Evolutionary conservation across 495 filamentous ascomycete species (phyloP).

Genomic region (Xylaria nigripes): DNA sequence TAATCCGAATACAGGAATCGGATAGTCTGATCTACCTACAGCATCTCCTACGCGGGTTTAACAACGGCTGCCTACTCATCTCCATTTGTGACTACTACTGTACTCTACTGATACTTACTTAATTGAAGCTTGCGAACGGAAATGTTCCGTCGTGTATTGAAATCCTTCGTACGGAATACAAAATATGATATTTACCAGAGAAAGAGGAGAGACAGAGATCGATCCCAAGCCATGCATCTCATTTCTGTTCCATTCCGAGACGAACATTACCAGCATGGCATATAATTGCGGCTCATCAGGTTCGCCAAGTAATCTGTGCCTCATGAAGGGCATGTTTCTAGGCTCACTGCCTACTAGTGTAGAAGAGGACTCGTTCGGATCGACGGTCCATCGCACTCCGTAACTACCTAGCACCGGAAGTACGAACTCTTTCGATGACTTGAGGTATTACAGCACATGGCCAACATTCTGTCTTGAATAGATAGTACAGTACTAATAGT

Average conservation of each 20-base stretch:
- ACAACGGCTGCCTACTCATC: no score
- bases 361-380: not conserved
- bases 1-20: not conserved
- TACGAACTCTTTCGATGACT: not conserved
- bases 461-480: no score
- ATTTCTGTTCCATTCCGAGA: slow-evolving; percentile 2
- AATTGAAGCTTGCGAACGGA: not conserved
- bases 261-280: slow-evolving; percentile 1
- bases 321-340: not conserved
- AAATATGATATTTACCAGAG: no score
- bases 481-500: no score
- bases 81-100: no score
- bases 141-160: not conserved
- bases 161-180: not conserved
- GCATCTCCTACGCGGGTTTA: not conserved
- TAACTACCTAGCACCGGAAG: not conserved
- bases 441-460: no score
- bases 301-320: not conserved
- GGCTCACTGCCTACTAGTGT: no score
- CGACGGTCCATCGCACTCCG: slow-evolving; percentile 3
- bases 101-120: no score
- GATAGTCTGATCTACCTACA: not conserved
- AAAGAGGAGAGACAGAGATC: not conserved
- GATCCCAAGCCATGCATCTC: slow-evolving; percentile 8
- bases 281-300: not conserved